Evolutionary conservation across 2,329 filamentous ascomycete genomes (phyloP).

Genomic region (Monosporascus sp.): DNA sequence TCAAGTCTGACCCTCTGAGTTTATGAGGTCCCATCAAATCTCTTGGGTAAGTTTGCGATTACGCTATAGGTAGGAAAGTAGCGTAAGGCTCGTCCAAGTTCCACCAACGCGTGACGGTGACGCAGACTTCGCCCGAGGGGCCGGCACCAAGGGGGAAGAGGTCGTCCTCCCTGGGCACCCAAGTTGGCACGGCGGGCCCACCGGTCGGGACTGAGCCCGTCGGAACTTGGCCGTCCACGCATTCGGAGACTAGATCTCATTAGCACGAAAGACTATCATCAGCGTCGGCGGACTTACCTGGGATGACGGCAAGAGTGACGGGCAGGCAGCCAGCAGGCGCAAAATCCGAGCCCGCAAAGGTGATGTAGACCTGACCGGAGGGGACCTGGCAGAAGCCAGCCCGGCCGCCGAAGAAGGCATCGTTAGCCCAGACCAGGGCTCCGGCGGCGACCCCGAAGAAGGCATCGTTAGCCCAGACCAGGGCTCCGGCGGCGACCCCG

Average conservation of each 20-base stretch:
- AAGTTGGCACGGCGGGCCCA: not conserved
- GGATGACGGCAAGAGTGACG: not conserved
- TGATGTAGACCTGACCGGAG: conserved; percentile 6
- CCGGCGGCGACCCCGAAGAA: conserved; percentile 1
- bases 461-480: conserved; percentile 12
- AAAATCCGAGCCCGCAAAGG: conserved; percentile 1
- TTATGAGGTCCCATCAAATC: not conserved
- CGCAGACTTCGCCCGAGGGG: conserved; percentile 11
- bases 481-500: not conserved
- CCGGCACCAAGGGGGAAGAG: conserved; percentile 8
- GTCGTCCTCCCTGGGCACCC: not conserved
- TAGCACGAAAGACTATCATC: not conserved
- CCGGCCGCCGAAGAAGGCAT: conserved; percentile 4
- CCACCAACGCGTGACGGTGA: conserved; percentile 9
- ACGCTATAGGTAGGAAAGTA: conserved; percentile 11
- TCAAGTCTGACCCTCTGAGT: too few relatives aligned
- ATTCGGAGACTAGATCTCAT: not conserved
- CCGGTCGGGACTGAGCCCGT: not conserved
- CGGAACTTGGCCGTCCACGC: not conserved
- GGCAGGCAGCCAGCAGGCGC: conserved; percentile 3
- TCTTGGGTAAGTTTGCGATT: not conserved
- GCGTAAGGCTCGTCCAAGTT: conserved; percentile 10
- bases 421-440: conserved; percentile 12
- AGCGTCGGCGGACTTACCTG: not conserved
- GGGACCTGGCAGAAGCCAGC: conserved; percentile 11